Conservation (phyloP, 179 eudicot species). For the Nepenthes alata region DNA sequence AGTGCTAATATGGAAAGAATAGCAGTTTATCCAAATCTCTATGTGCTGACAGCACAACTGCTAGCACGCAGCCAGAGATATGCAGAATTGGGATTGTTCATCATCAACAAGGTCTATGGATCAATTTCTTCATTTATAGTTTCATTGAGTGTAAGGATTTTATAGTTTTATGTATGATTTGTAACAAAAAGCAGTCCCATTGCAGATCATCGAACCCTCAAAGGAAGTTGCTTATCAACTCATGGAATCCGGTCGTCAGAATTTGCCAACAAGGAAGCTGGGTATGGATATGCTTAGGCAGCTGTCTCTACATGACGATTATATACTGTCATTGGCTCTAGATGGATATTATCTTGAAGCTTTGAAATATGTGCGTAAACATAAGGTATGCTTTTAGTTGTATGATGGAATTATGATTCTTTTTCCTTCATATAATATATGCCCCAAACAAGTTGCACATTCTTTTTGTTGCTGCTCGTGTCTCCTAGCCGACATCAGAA, state of each 20-base stretch:
- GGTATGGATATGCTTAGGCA: conserved; percentile 89
- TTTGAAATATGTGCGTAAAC: conserved; percentile 75
- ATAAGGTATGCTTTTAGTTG: conserved; percentile 39
- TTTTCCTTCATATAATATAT: background rate
- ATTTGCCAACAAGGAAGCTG: conserved; percentile 60
- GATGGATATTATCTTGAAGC: conserved; percentile 94
- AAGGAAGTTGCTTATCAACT: conserved; percentile 89
- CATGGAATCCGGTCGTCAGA: conserved; percentile 64
- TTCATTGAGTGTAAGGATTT: conserved; percentile 1
- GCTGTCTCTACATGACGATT: conserved; percentile 72
- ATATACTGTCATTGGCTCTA: conserved; percentile 56
- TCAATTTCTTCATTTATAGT: conserved; percentile 3
- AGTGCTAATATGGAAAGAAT: conserved; percentile 71
- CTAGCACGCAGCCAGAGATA: conserved; percentile 60
- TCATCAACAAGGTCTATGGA: conserved; percentile 62
- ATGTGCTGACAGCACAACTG: conserved; percentile 58
- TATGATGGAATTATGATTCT: background rate
- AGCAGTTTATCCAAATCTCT: conserved; percentile 52
- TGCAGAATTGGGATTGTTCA: conserved; percentile 67
- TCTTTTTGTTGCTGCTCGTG: no score
- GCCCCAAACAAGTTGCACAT: no score
- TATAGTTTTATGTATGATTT: conserved; percentile 4
- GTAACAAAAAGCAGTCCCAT: conserved; percentile 1
- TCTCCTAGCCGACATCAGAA: no score
- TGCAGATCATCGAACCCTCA: conserved; percentile 90